Conservation (phyloP, 345 rosid species). For the Camelina hispida region DNA sequence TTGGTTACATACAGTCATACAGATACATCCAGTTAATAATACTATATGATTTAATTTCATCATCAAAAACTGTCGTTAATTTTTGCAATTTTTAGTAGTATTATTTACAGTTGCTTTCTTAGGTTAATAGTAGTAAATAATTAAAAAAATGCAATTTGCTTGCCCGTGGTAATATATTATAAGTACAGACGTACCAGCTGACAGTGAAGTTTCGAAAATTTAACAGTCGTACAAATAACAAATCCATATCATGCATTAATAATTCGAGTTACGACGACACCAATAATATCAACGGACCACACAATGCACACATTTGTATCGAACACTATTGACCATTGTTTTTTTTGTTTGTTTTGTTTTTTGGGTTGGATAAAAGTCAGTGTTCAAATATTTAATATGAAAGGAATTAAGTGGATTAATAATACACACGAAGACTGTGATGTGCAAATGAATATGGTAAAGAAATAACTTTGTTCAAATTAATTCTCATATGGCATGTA, state of each 20-base stretch:
- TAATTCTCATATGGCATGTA: not conserved
- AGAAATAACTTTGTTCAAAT: not conserved
- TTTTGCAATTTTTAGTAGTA: not conserved
- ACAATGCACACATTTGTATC: not conserved
- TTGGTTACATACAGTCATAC: not conserved
- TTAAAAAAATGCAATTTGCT: no score
- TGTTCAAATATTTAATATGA: no score
- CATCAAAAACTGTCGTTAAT: not conserved
- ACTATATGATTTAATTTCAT: not conserved
- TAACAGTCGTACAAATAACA: not conserved
- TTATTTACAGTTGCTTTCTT: not conserved
- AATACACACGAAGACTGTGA: not conserved
- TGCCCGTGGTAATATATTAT: no score
- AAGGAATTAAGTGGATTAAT: not conserved
- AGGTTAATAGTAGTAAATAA: no score
- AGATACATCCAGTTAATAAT: not conserved
- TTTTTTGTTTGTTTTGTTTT: not conserved
- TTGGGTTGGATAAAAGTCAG: not conserved
- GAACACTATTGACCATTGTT: not conserved
- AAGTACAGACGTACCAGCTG: not conserved
- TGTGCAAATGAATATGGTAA: not conserved
- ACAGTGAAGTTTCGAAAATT: conserved; percentile 9
- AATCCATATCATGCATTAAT: conserved; percentile 10
- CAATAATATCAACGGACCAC: not conserved
- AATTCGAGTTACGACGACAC: not conserved